phyloP scores from a whole-genome alignment of 257 asterid species.

The Nicotiana undulata region DNA sequence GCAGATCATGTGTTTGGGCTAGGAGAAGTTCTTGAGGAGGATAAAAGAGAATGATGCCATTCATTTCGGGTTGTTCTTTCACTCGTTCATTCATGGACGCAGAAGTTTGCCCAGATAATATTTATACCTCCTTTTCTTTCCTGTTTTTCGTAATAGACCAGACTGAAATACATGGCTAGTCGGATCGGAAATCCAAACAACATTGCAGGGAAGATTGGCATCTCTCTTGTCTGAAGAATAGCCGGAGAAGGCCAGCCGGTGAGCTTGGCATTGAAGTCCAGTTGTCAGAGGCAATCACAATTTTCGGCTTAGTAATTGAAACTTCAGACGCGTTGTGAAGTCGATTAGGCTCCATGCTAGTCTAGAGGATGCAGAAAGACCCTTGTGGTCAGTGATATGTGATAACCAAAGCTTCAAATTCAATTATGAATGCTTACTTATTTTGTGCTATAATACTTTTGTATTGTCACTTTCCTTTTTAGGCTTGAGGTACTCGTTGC shows the following conservation, averaged over 20 bases:
- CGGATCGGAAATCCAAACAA: background rate
- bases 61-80: background rate
- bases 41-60: conserved; percentile 29
- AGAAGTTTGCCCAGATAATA: background rate
- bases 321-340: background rate
- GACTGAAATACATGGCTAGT: background rate
- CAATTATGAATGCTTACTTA: background rate
- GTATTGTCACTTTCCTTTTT: background rate
- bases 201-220: background rate
- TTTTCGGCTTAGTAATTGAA: background rate
- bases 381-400: background rate
- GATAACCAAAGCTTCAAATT: background rate
- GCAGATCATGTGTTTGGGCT: conserved; percentile 60
- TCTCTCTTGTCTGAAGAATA: background rate
- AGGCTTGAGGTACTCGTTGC: background rate
- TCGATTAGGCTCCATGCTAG: background rate
- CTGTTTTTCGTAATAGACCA: background rate
- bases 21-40: conserved; percentile 36
- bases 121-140: background rate
- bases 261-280: background rate
- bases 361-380: background rate
- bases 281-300: background rate
- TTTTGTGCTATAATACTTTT: background rate
- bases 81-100: background rate
- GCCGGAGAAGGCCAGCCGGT: background rate